Evolutionary conservation across 768 basidiomycete species (phyloP), one percentile per base, ranked within the genome.

Genomic region (Boletus sp.): DNA sequence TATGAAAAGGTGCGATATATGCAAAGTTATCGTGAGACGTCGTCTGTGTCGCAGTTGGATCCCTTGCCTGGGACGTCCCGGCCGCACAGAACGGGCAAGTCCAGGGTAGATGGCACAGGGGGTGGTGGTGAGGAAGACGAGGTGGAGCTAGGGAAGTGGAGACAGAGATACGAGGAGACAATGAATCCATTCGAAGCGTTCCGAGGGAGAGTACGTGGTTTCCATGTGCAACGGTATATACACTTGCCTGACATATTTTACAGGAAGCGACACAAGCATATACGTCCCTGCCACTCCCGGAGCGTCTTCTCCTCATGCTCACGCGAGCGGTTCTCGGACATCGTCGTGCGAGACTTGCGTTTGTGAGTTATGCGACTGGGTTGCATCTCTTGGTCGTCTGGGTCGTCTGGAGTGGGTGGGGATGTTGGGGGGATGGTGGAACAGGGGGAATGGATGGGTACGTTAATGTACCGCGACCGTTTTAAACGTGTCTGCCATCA

Each of bases 261-360:
- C 67, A 98, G 96, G 97, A 98, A 76, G 93, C 93, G 27, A 88
- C 90, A n/a, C 77, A 93, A 52, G 96, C 93, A 1, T 93, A 96
- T 53, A 85, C 93, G 62, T 88, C 86, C 27, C 79, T 98, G 42
- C 95, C 98, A 66, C 90, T 92, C 2, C 77, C 97, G 10, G 97
- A 99, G 71, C 83, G 94, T 21, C 87, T 87, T n/a, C 87, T 97
- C 1, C 85, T 98, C 50, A 78, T 82, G 23, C 76, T 98, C 17
- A 96, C 97, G 0, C 84, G 88, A 47, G 79, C 85, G 13, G 87
- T 98, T 47, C 81, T 98, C 29, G 90, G 91, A 39, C 94, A 93
- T 66, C 87, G 94, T 27, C 83, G 92, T 17, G 86, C 93, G 15
- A 79, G 97, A 63, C 88, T 87, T 19, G 81, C 90, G 41, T 98